Conservation (phyloP, 106 monocot genomes). For the Allium sativum region DNA sequence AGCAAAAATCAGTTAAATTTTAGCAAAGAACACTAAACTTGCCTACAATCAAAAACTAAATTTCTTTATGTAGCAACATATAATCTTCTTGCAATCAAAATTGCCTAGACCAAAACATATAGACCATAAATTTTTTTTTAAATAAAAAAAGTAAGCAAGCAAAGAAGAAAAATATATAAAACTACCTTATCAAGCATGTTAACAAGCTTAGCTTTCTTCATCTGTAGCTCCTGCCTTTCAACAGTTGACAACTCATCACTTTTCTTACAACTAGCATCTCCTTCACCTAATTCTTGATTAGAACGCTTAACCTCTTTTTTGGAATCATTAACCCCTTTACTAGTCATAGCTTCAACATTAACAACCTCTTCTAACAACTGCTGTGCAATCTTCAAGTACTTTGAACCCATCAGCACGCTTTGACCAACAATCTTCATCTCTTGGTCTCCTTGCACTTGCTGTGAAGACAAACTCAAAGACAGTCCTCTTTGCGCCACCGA, state of each 20-base stretch:
- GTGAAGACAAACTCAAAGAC: slow-evolving; percentile 52
- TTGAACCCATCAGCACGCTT: slow-evolving; percentile 61
- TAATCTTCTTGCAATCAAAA: not conserved
- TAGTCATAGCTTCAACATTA: slow-evolving; percentile 35
- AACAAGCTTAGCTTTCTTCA: slow-evolving; percentile 61
- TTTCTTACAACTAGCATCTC: not conserved
- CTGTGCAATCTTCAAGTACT: slow-evolving; percentile 84
- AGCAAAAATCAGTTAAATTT: not conserved
- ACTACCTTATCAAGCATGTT: slow-evolving; percentile 57
- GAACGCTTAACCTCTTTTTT: not conserved
- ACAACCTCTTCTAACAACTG: slow-evolving; percentile 83
- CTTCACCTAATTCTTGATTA: not conserved
- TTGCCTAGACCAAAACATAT: not conserved
- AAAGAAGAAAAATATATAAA: not conserved
- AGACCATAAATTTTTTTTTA: not conserved
- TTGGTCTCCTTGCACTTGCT: not conserved
- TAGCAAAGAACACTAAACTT: not conserved
- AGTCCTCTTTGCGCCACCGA: slow-evolving; percentile 21
- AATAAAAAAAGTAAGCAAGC: not conserved
- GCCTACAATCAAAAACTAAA: not conserved
- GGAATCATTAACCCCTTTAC: not conserved
- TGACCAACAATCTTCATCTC: slow-evolving; percentile 19
- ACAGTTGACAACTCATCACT: slow-evolving; percentile 21
- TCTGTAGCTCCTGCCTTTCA: slow-evolving; percentile 54
- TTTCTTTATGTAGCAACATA: not conserved